Evolutionary conservation across 2,329 filamentous ascomycete genomes (phyloP).

Genomic region (Pseudocercospora cruenta): DNA sequence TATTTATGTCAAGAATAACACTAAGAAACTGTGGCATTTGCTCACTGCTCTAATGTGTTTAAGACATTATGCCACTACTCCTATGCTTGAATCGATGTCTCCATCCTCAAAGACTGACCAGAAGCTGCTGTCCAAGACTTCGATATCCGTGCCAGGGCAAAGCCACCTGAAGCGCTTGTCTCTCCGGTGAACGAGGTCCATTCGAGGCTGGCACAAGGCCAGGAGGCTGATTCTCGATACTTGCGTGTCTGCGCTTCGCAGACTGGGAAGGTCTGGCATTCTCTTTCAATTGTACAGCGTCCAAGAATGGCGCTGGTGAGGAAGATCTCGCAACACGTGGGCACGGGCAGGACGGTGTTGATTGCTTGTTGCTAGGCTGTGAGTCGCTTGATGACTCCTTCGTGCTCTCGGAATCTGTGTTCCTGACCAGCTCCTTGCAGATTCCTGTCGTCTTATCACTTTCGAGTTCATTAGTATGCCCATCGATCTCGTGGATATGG

Average conservation of each 20-base stretch:
- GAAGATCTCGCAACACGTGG: neutral
- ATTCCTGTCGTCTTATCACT: neutral
- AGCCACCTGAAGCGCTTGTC: neutral
- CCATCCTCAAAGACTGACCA: neutral
- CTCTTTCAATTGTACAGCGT: neutral
- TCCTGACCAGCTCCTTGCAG: neutral
- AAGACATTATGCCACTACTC: neutral
- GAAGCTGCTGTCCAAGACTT: neutral
- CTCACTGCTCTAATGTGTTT: neutral
- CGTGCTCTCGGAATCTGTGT: neutral
- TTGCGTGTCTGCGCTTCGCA: neutral
- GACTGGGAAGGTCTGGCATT: neutral
- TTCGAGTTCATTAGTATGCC: neutral
- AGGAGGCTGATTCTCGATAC: neutral
- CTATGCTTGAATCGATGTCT: neutral
- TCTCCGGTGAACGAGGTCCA: neutral
- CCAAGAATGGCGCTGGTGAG: neutral
- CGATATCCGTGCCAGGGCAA: conserved; percentile 5
- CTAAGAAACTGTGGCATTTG: neutral
- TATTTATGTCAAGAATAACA: no score
- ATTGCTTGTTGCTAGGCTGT: neutral
- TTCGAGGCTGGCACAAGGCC: neutral
- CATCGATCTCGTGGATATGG: neutral
- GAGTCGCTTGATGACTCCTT: neutral
- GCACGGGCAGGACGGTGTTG: neutral